These are phyloP conservation scores for Cystobasidium pallidum DNA, from an alignment of 1,284 basidiomycete genomes.

Conservation along the genomic window DNA sequence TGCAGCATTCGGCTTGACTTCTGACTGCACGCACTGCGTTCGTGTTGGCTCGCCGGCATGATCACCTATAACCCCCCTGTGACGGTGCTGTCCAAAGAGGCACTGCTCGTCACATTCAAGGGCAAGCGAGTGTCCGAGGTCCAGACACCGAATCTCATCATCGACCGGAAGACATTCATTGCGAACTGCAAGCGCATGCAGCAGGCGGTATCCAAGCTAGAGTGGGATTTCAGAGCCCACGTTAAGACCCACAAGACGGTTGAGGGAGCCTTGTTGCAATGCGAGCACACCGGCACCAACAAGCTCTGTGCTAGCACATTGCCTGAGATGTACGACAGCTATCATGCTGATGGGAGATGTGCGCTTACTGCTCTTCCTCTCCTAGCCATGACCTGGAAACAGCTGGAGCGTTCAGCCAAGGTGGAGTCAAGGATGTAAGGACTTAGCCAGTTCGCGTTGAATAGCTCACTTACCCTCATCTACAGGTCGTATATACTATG, in stretches of 20 bases:
- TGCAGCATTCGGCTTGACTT: neutral
- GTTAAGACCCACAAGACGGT: constrained; percentile 80
- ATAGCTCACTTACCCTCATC: neutral
- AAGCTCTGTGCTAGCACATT: constrained; percentile 76
- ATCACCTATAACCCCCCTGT: constrained; percentile 29
- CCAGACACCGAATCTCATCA: constrained; percentile 75
- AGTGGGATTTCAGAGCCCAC: constrained; percentile 74
- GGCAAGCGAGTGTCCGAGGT: constrained; percentile 65
- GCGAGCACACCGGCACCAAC: constrained; percentile 62
- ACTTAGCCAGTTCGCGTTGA: constrained; percentile 35
- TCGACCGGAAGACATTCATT: constrained; percentile 71
- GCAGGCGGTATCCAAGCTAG: constrained; percentile 65
- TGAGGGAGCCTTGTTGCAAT: constrained; percentile 72
- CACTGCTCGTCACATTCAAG: constrained; percentile 60
- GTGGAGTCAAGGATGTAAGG: constrained; percentile 72
- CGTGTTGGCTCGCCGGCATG: neutral
- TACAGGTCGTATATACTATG: constrained; percentile 36
- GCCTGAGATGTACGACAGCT: constrained; percentile 61
- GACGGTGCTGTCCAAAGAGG: constrained; percentile 61
- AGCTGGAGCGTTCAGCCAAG: constrained; percentile 70
- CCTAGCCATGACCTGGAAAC: constrained; percentile 63
- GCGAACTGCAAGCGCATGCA: constrained; percentile 75
- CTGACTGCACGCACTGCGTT: neutral
- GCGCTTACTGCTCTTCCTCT: neutral
- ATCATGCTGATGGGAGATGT: too few species aligned